Evolutionary conservation across 2,329 filamentous ascomycete species (phyloP).

Genomic region (Lachnellula hyalina): DNA sequence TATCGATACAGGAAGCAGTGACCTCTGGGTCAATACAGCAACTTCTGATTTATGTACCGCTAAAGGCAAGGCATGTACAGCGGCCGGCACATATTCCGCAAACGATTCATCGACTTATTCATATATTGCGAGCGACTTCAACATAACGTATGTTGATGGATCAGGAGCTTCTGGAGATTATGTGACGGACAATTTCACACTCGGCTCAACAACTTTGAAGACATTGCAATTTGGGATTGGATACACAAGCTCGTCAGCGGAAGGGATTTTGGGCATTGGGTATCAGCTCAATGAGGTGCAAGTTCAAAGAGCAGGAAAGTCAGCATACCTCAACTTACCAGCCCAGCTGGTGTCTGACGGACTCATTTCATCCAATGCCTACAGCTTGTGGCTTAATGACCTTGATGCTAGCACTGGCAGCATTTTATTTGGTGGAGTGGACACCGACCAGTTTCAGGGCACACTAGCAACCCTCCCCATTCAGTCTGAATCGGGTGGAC

Average conservation of each 20-base stretch:
- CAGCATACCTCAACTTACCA: constrained; percentile 64
- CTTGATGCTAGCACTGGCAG: constrained; percentile 58
- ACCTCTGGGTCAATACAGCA: constrained; percentile 65
- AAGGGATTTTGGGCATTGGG: constrained; percentile 83
- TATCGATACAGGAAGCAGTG: constrained; percentile 64
- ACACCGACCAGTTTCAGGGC: constrained; percentile 59
- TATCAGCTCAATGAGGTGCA: constrained; percentile 76
- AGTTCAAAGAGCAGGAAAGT: constrained; percentile 49
- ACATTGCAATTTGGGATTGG: constrained; percentile 69
- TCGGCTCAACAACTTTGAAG: constrained; percentile 49
- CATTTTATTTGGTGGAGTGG: constrained; percentile 71
- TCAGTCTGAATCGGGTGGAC: constrained; percentile 42
- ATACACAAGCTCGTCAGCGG: constrained; percentile 52
- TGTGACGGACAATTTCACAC: constrained; percentile 63
- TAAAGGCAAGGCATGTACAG: constrained; percentile 46
- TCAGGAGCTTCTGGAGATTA: constrained; percentile 75
- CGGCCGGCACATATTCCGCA: constrained; percentile 62
- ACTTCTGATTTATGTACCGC: constrained; percentile 54
- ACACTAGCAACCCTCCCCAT: constrained; percentile 63
- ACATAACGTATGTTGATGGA: constrained; percentile 83
- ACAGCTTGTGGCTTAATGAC: constrained; percentile 73
- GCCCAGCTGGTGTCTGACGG: constrained; percentile 56
- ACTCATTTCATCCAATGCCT: constrained; percentile 60
- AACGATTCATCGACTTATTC: constrained; percentile 71
- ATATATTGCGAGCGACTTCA: constrained; percentile 71